Evolutionary conservation across 2,329 filamentous ascomycete genomes (phyloP), one percentile per base, ranked within the genome.

Genomic region (Colletotrichum cuscutae): DNA sequence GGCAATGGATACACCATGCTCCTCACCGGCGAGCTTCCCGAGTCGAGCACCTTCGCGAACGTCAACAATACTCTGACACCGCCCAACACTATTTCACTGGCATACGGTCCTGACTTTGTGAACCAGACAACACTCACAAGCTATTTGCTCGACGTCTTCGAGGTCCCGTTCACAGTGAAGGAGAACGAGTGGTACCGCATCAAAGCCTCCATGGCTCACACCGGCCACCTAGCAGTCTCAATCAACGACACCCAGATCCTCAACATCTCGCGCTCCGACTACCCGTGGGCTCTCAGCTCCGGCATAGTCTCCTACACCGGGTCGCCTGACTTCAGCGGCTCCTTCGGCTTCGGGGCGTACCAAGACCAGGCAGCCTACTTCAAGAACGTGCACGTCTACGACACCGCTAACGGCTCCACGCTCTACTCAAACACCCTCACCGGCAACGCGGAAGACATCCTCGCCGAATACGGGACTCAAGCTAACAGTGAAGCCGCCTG

Each of bases 281-380:
- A 75, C 28, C 57, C 74, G 32, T 73, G 74, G 30, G 60, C 65
- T 11, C 75, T 77, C n/a, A 9, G 46, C 12, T 22, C 46, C 1
- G 22, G n/a, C 3, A 28, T 19, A 13, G 15, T 19, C 2, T 32
- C 56, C 7, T 71, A 71, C 52, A 12, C 49, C 1, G 64, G 68
- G 3, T 52, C 64, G 0, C 64, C 68, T 5, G 57, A 49, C 22
- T 68, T 71, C 57, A 57, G 46, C n/a, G 82, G 82, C 11, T 78
- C 79, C 1, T 85, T 81, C 71, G 83, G 82, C 0, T 84, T 86
- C 59, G 84, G 84, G 0, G 80, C 80, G 0, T 85, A 78, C 74
- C 79, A 84, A 63, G 83, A 85, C 59, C 82, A 85, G 22, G 75
- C 75, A 2, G 79, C 80, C 1, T 81, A 81, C 59, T 74, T 83